Evolutionary conservation across 768 basidiomycete genomes (phyloP).

Genomic region (Termitomyces sp.): DNA sequence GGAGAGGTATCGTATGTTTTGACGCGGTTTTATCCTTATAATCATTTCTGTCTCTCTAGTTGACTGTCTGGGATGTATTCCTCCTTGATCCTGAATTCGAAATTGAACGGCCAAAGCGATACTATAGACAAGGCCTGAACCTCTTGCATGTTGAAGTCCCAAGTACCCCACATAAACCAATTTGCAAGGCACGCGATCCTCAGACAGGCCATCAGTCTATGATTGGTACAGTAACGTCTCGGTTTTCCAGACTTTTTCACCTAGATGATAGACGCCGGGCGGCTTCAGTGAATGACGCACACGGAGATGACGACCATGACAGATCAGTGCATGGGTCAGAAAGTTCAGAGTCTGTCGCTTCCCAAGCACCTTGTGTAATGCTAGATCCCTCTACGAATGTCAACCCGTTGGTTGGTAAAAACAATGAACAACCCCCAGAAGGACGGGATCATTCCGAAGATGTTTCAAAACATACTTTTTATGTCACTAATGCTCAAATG

Average conservation of each 20-base stretch:
- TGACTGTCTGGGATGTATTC: constrained; percentile 92
- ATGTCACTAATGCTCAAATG: constrained; percentile 87
- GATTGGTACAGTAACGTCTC: constrained; percentile 43
- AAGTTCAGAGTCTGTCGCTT: constrained; percentile 23
- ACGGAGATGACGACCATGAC: constrained; percentile 1
- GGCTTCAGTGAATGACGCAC: constrained; percentile 9
- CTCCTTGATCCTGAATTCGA: constrained; percentile 84
- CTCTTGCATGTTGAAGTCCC: constrained; percentile 40
- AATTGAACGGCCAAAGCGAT: constrained; percentile 86
- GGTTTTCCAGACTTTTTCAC: constrained; percentile 41
- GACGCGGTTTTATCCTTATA: neutral
- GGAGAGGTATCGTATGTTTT: constrained; percentile 54
- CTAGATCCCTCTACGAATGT: constrained; percentile 78
- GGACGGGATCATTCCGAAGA: constrained; percentile 26
- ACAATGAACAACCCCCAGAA: constrained; percentile 14
- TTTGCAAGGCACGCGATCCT: constrained; percentile 5
- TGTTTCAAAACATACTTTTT: constrained; percentile 92
- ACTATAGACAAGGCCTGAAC: constrained; percentile 81
- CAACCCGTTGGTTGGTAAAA: constrained; percentile 40
- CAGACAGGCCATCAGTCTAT: constrained; percentile 30
- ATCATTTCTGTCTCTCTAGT: constrained; percentile 39
- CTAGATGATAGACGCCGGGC: constrained; percentile 17
- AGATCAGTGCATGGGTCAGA: constrained; percentile 14
- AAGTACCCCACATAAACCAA: constrained; percentile 6
- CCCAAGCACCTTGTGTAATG: constrained; percentile 48